phyloP scores from a whole-genome alignment of 176 grass and related monocot genomes.

The Pontederia crassipes region DNA sequence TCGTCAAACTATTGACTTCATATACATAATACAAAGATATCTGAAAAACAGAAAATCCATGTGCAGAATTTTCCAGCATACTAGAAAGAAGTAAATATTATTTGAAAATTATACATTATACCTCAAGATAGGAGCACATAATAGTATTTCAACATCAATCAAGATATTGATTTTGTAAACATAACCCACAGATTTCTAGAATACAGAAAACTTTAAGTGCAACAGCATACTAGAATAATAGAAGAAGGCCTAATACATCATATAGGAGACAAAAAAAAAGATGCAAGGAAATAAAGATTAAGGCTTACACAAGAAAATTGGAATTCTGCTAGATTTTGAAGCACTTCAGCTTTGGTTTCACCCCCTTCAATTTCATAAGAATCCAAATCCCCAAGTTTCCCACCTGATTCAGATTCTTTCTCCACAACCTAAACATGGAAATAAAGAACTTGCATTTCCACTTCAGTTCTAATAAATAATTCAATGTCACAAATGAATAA shows the following conservation, averaged over 20 bases:
- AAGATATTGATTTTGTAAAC: too few relatives aligned
- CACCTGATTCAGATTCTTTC: constrained; percentile 75
- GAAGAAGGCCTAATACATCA: not conserved
- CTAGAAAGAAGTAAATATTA: too few relatives aligned
- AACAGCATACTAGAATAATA: not conserved
- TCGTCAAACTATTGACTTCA: too few relatives aligned
- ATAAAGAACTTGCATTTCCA: not conserved
- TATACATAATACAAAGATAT: too few relatives aligned
- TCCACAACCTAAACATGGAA: constrained; percentile 36
- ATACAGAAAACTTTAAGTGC: too few relatives aligned
- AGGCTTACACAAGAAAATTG: constrained; percentile 88
- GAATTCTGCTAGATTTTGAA: constrained; percentile 88
- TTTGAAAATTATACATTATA: too few relatives aligned
- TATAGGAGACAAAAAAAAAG: not conserved
- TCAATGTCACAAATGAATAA: not conserved
- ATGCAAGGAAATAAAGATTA: not conserved
- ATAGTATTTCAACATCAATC: too few relatives aligned
- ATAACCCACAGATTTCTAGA: too few relatives aligned
- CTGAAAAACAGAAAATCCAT: too few relatives aligned
- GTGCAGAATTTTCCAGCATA: too few relatives aligned
- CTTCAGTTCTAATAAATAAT: not conserved
- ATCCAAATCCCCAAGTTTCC: constrained; percentile 64
- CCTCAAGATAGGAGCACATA: too few relatives aligned
- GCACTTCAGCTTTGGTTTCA: constrained; percentile 93
- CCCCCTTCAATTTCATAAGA: constrained; percentile 93